Evolutionary conservation across 257 asterid genomes (phyloP).

Genomic region (Gentiana dahurica): DNA sequence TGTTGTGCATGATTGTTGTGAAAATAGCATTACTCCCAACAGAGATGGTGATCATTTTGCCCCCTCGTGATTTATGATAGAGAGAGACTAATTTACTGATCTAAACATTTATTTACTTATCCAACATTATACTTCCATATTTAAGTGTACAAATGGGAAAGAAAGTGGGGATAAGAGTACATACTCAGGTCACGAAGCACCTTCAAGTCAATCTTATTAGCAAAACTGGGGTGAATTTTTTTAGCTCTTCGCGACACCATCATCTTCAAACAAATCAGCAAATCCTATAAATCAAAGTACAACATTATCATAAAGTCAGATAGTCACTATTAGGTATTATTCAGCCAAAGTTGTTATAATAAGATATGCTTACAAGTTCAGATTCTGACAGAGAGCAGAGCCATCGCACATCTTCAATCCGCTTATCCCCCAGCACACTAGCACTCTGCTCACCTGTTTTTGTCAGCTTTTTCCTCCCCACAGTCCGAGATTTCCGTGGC

Average conservation of each 20-base stretch:
- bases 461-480: not conserved
- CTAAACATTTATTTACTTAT: no score
- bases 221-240: conserved; percentile 35
- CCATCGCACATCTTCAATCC: conserved; percentile 68
- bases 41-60: no score
- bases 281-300: conserved; percentile 28
- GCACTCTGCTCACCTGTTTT: not conserved
- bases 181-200: conserved; percentile 50
- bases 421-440: conserved; percentile 22
- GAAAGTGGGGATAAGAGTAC: conserved; percentile 3
- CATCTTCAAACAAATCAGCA: conserved; percentile 42
- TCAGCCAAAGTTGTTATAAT: not conserved
- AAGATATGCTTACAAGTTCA: conserved; percentile 45
- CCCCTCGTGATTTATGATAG: no score
- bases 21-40: no score
- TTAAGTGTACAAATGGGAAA: no score
- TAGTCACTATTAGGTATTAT: not conserved
- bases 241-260: conserved; percentile 54
- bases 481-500: not conserved
- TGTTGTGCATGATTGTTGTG: no score
- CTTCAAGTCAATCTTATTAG: conserved; percentile 44
- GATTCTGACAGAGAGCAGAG: conserved; percentile 68
- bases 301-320: no score
- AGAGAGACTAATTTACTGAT: no score
- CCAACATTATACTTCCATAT: no score